Percentiles rank a stretch among this genome's conserved stretches.
phyloP scores from a whole-genome alignment of 495 filamentous ascomycete genomes.

The Hypoxylon lenormandii region DNA sequence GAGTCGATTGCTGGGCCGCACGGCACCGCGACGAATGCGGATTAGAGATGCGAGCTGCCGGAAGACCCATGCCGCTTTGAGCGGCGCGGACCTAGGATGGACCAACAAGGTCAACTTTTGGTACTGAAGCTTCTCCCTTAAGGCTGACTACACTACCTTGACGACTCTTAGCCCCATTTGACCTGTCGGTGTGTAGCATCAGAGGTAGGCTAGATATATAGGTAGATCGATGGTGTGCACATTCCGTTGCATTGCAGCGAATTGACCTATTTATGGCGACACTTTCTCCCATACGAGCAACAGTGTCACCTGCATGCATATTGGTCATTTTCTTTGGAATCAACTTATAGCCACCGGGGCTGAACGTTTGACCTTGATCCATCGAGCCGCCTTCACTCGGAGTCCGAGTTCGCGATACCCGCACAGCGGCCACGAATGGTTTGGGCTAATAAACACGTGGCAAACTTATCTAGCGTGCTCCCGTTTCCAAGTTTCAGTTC shows the following conservation, averaged over 20 bases:
- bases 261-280: constrained; percentile 28
- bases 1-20: constrained; percentile 23
- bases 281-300: neutral
- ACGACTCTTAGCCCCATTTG: constrained; percentile 23
- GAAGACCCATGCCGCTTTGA: constrained; percentile 25
- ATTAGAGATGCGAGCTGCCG: constrained; percentile 31
- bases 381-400: neutral
- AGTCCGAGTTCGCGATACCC: neutral
- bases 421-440: neutral
- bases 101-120: constrained; percentile 15
- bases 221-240: constrained; percentile 20
- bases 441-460: neutral
- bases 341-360: constrained; percentile 4
- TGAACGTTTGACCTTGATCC: neutral
- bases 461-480: neutral
- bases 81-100: too few species aligned
- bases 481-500: neutral
- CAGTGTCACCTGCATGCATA: neutral
- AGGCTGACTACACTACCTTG: constrained; percentile 35
- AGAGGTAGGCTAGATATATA: constrained; percentile 31
- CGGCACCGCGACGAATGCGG: constrained; percentile 18
- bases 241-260: constrained; percentile 26
- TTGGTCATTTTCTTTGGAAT: neutral
- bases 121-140: constrained; percentile 37
- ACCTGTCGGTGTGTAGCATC: constrained; percentile 26